Evolutionary conservation across 164 flowering plant genomes (phyloP).

Genomic region (Tetrastigma voinierianum): DNA sequence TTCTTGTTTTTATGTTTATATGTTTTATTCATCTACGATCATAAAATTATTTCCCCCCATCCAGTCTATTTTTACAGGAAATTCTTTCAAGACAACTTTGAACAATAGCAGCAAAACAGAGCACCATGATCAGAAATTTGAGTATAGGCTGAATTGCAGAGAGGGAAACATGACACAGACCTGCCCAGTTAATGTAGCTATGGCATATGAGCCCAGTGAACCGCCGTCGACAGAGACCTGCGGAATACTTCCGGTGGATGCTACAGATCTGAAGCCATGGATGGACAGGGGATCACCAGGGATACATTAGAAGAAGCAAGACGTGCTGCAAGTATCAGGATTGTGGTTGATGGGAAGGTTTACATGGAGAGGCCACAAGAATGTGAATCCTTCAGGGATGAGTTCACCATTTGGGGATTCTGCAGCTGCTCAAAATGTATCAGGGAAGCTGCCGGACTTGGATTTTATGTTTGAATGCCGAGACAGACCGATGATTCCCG

Average conservation of each 20-base stretch:
- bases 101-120: not conserved
- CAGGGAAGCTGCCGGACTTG: conserved; percentile 43
- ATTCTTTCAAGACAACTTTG: too few species aligned
- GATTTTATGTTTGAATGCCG: conserved; percentile 47
- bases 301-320: conserved; percentile 38
- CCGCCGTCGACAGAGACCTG: not conserved
- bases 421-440: conserved; percentile 45
- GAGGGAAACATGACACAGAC: not conserved
- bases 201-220: not conserved
- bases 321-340: conserved; percentile 25
- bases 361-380: conserved; percentile 31
- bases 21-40: too few species aligned
- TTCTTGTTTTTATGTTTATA: too few species aligned
- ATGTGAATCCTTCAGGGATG: conserved; percentile 36
- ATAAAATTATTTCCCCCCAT: too few species aligned
- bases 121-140: not conserved
- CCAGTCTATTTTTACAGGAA: too few species aligned
- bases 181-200: conserved; percentile 7
- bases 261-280: conserved; percentile 55
- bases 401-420: conserved; percentile 55
- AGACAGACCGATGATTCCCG: conserved; percentile 37
- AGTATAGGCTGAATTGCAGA: not conserved
- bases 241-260: conserved; percentile 51
- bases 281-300: conserved; percentile 34
- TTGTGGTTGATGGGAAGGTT: conserved; percentile 32